phyloP scores from a whole-genome alignment of 2,329 filamentous ascomycete genomes.

The Pyricularia sp. region DNA sequence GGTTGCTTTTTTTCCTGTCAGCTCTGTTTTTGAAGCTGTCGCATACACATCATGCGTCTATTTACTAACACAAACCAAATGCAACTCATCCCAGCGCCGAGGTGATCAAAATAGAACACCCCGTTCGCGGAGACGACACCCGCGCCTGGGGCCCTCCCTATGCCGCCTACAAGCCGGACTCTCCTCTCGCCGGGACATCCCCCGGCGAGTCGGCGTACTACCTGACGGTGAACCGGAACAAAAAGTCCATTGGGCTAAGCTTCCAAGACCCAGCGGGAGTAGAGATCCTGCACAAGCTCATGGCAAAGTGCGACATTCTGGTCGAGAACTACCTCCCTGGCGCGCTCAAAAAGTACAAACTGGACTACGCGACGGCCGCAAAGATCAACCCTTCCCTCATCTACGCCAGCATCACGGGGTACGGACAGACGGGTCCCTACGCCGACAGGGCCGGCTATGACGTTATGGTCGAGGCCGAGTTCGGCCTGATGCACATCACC shows the following conservation, averaged over 20 bases:
- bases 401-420: constrained; percentile 94
- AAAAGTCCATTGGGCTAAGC: constrained; percentile 85
- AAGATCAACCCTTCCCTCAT: constrained; percentile 79
- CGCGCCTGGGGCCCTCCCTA: constrained; percentile 95
- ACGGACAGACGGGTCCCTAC: constrained; percentile 92
- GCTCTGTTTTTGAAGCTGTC: too few relatives aligned
- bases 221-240: constrained; percentile 87
- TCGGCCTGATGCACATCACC: constrained; percentile 98
- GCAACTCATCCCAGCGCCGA: constrained; percentile 56
- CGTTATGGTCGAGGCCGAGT: constrained; percentile 98
- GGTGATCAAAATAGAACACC: constrained; percentile 96
- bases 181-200: constrained; percentile 41
- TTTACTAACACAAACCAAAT: background rate
- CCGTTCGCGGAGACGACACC: constrained; percentile 83
- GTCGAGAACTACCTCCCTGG: constrained; percentile 97
- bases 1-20: background rate
- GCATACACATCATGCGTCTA: background rate
- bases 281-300: constrained; percentile 77
- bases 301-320: constrained; percentile 77
- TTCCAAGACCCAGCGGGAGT: constrained; percentile 82
- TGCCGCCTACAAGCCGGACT: constrained; percentile 60
- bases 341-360: constrained; percentile 76
- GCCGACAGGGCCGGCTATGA: constrained; percentile 85
- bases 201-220: constrained; percentile 95
- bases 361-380: constrained; percentile 77